phyloP scores from a whole-genome alignment of 2,329 filamentous ascomycete genomes.

The Clarireedia homoeocarpa region DNA sequence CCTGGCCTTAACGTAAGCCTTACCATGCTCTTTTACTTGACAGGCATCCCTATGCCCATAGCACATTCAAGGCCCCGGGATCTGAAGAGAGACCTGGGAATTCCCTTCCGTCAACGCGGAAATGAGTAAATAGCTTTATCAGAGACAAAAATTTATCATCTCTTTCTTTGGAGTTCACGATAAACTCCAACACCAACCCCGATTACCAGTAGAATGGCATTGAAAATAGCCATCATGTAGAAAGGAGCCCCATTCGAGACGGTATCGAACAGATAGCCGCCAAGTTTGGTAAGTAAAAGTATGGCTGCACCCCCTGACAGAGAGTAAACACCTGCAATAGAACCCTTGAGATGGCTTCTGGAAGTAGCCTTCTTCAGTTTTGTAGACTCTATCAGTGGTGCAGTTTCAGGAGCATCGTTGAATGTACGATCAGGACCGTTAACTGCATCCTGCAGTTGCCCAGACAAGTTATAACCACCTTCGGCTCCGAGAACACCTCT shows the following conservation, averaged over 20 bases:
- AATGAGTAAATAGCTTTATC: too few relatives aligned
- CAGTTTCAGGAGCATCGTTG: conserved; percentile 15
- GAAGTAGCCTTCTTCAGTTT: conserved; percentile 14
- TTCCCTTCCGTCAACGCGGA: too few relatives aligned
- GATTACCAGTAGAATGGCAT: conserved; percentile 58
- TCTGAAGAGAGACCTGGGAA: too few relatives aligned
- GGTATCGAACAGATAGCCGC: conserved; percentile 77
- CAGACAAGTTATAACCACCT: conserved; percentile 27
- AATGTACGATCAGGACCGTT: neutral
- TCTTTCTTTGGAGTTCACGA: conserved; percentile 19
- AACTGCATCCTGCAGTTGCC: conserved; percentile 20
- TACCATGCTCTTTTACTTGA: too few relatives aligned
- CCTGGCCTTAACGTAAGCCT: too few relatives aligned
- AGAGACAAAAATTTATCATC: neutral
- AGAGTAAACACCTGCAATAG: conserved; percentile 90
- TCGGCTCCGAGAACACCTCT: conserved; percentile 60
- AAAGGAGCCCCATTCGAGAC: conserved; percentile 73
- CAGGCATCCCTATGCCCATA: too few relatives aligned
- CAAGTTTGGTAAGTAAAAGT: conserved; percentile 81
- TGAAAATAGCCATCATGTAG: conserved; percentile 89
- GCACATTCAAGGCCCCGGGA: too few relatives aligned
- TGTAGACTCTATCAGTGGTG: conserved; percentile 26
- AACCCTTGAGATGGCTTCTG: conserved; percentile 63
- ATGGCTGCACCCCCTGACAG: conserved; percentile 87
- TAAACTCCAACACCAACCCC: conserved; percentile 25